Percentiles rank a stretch among this genome's conserved stretches.
These are phyloP conservation scores for Oemleria cerasiformis DNA, from an alignment of 306 rosid genomes.

Conservation along the genomic window DNA sequence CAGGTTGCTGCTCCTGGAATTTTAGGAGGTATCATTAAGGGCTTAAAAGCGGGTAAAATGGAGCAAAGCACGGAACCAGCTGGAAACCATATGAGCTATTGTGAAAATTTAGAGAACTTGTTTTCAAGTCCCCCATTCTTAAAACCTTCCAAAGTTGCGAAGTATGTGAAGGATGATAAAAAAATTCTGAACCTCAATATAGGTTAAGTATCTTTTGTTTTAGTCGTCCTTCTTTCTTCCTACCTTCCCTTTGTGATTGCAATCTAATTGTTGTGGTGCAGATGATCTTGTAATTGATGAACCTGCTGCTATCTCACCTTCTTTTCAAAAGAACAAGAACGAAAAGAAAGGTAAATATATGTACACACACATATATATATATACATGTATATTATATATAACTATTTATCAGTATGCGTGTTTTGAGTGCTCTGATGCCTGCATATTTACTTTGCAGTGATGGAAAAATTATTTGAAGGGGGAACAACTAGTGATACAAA, in stretches of 20 bases:
- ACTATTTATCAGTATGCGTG: no score
- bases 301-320: conserved; percentile 36
- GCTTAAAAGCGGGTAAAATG: conserved; percentile 35
- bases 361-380: no score
- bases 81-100: conserved; percentile 20
- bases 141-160: conserved; percentile 46
- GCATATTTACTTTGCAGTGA: conserved; percentile 45
- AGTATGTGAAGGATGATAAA: conserved; percentile 37
- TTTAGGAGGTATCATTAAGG: conserved; percentile 44
- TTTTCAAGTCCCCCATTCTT: conserved; percentile 84
- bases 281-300: conserved; percentile 70
- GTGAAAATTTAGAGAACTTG: conserved; percentile 50
- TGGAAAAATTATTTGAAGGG: conserved; percentile 54
- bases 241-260: conserved; percentile 21
- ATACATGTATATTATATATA: no score
- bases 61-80: conserved; percentile 33
- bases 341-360: conserved; percentile 57
- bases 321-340: conserved; percentile 30
- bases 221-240: conserved; percentile 20
- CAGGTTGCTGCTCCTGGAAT: conserved; percentile 41
- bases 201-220: conserved; percentile 44
- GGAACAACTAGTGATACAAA: conserved; percentile 33
- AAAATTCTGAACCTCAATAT: conserved; percentile 47
- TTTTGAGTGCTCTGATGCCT: conserved; percentile 11
- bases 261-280: conserved; percentile 35